Evolutionary conservation across 768 basidiomycete genomes (phyloP).

Genomic region (Lepiota subincarnata): DNA sequence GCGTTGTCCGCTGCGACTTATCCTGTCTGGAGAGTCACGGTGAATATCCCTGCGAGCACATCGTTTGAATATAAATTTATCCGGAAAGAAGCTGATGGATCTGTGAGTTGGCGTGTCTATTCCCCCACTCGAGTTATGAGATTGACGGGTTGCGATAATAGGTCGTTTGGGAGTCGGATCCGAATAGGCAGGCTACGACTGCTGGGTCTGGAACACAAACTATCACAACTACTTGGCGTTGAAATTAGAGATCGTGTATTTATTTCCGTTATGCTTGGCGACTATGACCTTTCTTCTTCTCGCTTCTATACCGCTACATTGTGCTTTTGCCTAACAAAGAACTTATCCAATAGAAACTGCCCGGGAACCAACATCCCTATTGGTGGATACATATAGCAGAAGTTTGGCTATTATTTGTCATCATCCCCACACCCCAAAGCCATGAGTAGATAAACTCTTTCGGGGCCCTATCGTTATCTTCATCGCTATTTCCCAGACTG

Average conservation of each 20-base stretch:
- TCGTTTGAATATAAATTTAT: conserved; percentile 61
- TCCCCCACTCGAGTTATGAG: not conserved
- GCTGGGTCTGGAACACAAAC: conserved; percentile 36
- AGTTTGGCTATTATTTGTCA: too few species aligned
- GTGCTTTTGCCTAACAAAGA: too few species aligned
- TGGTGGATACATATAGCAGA: too few species aligned
- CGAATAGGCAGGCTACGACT: conserved; percentile 47
- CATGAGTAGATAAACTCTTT: too few species aligned
- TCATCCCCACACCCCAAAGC: too few species aligned
- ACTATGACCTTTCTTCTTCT: too few species aligned
- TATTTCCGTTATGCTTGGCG: too few species aligned
- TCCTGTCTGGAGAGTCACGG: conserved; percentile 50
- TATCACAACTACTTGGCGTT: conserved; percentile 42
- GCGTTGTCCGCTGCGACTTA: conserved; percentile 48
- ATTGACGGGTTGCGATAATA: conserved; percentile 18
- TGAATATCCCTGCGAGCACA: conserved; percentile 46
- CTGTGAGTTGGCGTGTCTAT: conserved; percentile 27
- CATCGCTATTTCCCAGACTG: not conserved
- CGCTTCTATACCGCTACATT: too few species aligned
- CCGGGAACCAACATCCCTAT: too few species aligned
- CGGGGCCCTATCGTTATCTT: too few species aligned
- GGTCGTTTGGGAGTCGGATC: conserved; percentile 62
- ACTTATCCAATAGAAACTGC: too few species aligned
- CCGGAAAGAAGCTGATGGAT: conserved; percentile 48
- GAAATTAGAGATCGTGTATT: not conserved